Conservation (phyloP, 225 moss, liverwort and hornwort genomes). For the Takakia lepidozioides region DNA sequence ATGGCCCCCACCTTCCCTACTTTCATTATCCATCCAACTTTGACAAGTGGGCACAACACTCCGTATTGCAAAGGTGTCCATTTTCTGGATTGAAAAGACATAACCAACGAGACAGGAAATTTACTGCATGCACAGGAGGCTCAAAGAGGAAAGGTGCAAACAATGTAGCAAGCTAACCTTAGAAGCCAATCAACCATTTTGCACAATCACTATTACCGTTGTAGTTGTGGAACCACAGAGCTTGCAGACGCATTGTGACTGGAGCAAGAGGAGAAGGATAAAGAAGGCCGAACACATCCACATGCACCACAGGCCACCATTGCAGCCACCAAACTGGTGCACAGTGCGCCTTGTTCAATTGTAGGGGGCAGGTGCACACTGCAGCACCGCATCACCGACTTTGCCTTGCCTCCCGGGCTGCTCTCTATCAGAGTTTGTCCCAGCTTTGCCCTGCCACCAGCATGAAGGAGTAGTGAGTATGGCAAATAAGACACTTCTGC, state of each 20-base stretch:
- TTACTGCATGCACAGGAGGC: no score
- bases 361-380: conserved; percentile 25
- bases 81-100: no score
- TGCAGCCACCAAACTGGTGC: conserved; percentile 46
- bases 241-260: conserved; percentile 21
- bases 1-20: no score
- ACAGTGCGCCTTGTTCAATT: conserved; percentile 41
- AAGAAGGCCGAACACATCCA: background rate
- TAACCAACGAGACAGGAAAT: no score
- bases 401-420: conserved; percentile 48
- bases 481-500: no score
- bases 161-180: background rate
- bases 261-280: conserved; percentile 5
- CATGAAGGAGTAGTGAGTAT: no score
- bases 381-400: conserved; percentile 63
- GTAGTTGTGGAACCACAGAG: conserved; percentile 24
- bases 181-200: background rate
- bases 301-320: conserved; percentile 28
- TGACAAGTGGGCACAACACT: no score
- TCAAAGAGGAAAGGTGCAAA: conserved; percentile 3
- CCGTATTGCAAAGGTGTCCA: no score
- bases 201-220: no score
- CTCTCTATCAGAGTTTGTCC: conserved; percentile 68
- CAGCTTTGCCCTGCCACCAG: conserved; percentile 56
- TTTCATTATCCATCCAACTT: no score